phyloP scores from a whole-genome alignment of 108 stramenopile genomes.

The Skeletonema marinoi region DNA sequence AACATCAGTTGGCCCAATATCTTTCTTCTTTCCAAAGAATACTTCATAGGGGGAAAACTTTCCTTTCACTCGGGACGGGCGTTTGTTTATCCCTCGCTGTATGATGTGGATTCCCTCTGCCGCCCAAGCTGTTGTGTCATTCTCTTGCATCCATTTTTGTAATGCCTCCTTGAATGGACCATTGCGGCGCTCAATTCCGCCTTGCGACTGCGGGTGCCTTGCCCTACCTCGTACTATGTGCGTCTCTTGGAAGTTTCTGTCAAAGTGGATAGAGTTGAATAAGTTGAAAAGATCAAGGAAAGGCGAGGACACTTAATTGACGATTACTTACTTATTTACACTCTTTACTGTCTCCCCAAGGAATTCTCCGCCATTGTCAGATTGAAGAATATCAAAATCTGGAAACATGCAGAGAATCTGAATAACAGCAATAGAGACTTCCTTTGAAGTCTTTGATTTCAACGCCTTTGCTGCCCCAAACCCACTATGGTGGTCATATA shows the following conservation, averaged over 20 bases:
- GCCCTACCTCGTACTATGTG: constrained; percentile 7
- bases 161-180: constrained; percentile 8
- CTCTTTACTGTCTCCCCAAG: no score
- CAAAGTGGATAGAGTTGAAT: neutral
- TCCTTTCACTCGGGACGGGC: constrained; percentile 1
- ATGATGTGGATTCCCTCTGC: constrained; percentile 1
- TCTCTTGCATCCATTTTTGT: constrained; percentile 9
- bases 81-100: neutral
- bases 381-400: no score
- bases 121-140: constrained; percentile 3
- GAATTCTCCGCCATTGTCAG: no score
- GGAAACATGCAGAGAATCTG: no score
- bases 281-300: no score
- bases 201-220: neutral
- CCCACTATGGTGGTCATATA: no score
- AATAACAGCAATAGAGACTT: no score
- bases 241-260: constrained; percentile 1
- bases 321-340: no score
- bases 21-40: constrained; percentile 6
- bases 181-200: no score
- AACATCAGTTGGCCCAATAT: neutral
- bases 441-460: no score
- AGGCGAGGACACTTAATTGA: no score
- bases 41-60: neutral
- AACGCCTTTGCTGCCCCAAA: no score